These are phyloP conservation scores for Pythium aphanidermatum DNA, from an alignment of 352 stramenopile genomes.

Conservation along the genomic window DNA sequence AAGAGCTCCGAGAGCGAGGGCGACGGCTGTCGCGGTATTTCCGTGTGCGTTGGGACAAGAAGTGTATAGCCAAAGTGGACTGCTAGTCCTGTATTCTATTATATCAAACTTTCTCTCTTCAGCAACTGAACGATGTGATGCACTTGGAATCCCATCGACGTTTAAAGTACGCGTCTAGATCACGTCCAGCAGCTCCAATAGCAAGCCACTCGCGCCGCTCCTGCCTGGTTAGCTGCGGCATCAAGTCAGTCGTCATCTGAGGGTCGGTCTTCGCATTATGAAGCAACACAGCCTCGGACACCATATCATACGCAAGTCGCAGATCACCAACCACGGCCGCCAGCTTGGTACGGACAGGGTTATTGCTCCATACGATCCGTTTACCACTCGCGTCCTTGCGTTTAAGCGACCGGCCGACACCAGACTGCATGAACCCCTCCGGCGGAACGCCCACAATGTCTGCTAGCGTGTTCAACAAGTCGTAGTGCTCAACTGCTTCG, in stretches of 20 bases:
- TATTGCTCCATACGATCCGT: slow-evolving; percentile 41
- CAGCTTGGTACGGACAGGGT: slow-evolving; percentile 35
- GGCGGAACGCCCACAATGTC: slow-evolving; percentile 14
- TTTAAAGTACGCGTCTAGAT: slow-evolving; percentile 46
- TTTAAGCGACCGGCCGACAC: slow-evolving; percentile 27
- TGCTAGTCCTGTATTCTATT: too few species aligned
- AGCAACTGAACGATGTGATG: too few species aligned
- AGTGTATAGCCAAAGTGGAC: too few species aligned
- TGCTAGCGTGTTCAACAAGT: slow-evolving; percentile 18
- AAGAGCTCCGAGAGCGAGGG: too few species aligned
- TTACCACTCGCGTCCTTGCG: slow-evolving; percentile 22
- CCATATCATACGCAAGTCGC: slow-evolving; percentile 32
- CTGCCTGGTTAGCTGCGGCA: slow-evolving; percentile 13
- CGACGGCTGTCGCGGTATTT: too few species aligned
- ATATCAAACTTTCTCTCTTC: too few species aligned
- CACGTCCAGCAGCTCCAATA: slow-evolving; percentile 27
- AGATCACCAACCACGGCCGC: slow-evolving; percentile 24
- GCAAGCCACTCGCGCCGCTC: slow-evolving; percentile 14
- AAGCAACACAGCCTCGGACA: slow-evolving; percentile 25
- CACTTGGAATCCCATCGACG: slow-evolving; percentile 30
- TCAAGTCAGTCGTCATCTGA: slow-evolving; percentile 25
- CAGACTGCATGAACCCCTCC: slow-evolving; percentile 9
- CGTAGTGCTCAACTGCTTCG: slow-evolving; percentile 9
- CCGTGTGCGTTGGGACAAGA: too few species aligned
- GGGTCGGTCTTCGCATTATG: slow-evolving; percentile 32